Evolutionary conservation across 1,284 basidiomycete genomes (phyloP).

Genomic region (Cryptococcus deneoformans): DNA sequence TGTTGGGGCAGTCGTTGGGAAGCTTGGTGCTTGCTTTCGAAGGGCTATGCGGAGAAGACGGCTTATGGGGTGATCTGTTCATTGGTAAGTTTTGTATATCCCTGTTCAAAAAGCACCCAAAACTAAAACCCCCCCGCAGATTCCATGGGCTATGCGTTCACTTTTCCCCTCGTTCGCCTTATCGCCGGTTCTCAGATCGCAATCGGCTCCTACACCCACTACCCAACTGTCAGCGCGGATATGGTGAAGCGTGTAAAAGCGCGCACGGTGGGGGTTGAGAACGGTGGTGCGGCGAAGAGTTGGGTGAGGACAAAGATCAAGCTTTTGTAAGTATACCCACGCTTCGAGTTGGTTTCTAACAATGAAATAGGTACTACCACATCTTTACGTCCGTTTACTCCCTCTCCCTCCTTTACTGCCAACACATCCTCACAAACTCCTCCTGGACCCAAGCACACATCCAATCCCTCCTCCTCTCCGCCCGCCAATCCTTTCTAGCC

Average conservation of each 20-base stretch:
- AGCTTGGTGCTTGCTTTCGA: constrained; percentile 80
- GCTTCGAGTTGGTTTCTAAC: neutral
- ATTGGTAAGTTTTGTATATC: constrained; percentile 62
- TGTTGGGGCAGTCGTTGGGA: constrained; percentile 87
- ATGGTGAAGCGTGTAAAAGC: constrained; percentile 82
- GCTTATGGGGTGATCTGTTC: constrained; percentile 65
- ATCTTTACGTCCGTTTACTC: constrained; percentile 83
- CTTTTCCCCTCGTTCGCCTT: constrained; percentile 70
- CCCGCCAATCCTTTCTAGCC: constrained; percentile 22
- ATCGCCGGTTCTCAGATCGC: constrained; percentile 59
- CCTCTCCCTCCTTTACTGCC: constrained; percentile 66
- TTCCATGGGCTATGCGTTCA: constrained; percentile 98
- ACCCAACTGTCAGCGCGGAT: constrained; percentile 90
- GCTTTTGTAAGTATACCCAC: constrained; percentile 59
- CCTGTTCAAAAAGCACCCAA: neutral
- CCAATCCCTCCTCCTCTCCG: constrained; percentile 59
- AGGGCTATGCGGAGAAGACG: constrained; percentile 48
- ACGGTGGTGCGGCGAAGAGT: constrained; percentile 64
- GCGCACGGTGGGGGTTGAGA: constrained; percentile 64
- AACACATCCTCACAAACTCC: constrained; percentile 83
- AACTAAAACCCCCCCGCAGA: constrained; percentile 55
- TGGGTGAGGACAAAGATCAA: constrained; percentile 63
- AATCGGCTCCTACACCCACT: constrained; percentile 91
- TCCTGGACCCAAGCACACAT: constrained; percentile 92
- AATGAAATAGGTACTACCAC: constrained; percentile 71